Conservation (phyloP, 768 basidiomycete genomes). For the Omphalotus guepiniiformis region DNA sequence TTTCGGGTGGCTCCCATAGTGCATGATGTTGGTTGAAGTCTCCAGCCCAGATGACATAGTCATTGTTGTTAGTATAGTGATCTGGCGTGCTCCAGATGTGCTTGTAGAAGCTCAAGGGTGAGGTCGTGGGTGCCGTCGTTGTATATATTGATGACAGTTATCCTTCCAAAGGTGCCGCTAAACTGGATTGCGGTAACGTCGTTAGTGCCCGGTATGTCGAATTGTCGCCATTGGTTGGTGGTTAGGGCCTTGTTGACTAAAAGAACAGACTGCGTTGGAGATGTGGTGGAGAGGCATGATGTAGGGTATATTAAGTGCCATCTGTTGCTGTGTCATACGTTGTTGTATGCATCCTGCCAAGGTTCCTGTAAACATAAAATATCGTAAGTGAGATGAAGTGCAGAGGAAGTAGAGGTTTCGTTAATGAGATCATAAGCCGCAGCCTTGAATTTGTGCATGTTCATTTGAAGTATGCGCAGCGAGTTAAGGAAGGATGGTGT, state of each 20-base stretch:
- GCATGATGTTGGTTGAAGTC: slow-evolving; percentile 32
- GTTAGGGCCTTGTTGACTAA: slow-evolving; percentile 13
- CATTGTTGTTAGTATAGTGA: neutral
- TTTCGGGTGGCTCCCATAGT: slow-evolving; percentile 22
- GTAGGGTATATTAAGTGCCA: slow-evolving; percentile 24
- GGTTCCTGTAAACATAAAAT: slow-evolving; percentile 29
- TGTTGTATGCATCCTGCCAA: slow-evolving; percentile 15
- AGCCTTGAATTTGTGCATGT: too few relatives aligned
- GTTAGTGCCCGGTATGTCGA: slow-evolving; percentile 13
- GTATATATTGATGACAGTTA: slow-evolving; percentile 11
- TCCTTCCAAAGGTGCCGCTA: neutral
- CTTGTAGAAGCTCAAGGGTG: neutral
- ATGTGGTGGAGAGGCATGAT: slow-evolving; percentile 4
- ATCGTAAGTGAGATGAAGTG: too few relatives aligned
- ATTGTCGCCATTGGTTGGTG: slow-evolving; percentile 16
- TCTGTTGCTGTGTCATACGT: slow-evolving; percentile 10
- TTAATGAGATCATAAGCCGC: too few relatives aligned
- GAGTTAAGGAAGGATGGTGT: too few relatives aligned
- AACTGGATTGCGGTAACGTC: slow-evolving; percentile 21
- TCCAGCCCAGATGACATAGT: slow-evolving; percentile 11
- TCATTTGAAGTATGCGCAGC: too few relatives aligned
- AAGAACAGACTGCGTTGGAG: slow-evolving; percentile 11
- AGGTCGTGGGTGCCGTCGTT: slow-evolving; percentile 12
- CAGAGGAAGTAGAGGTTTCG: too few relatives aligned
- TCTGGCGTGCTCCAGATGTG: neutral